Conservation (phyloP, 495 filamentous ascomycete species). For the Neurospora pannonica region DNA sequence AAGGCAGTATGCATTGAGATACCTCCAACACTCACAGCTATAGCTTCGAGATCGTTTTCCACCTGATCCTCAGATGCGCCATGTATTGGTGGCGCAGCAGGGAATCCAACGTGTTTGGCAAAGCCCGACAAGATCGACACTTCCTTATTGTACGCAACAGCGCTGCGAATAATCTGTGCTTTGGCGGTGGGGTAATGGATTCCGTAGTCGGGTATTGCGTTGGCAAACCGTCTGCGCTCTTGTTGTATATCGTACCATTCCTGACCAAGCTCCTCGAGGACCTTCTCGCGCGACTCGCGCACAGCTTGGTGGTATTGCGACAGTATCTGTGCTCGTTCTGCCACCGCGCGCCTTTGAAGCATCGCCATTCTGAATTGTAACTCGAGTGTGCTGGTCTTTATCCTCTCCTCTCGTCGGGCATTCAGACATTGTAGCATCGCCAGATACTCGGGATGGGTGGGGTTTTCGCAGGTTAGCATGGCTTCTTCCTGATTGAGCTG, state of each 20-base stretch:
- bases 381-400: slow-evolving; percentile 62
- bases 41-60: slow-evolving; percentile 79
- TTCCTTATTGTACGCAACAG: slow-evolving; percentile 84
- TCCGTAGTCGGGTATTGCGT: slow-evolving; percentile 68
- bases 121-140: slow-evolving; percentile 84
- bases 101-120: slow-evolving; percentile 90
- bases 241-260: slow-evolving; percentile 87
- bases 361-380: slow-evolving; percentile 62
- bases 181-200: slow-evolving; percentile 63
- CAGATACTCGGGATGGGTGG: slow-evolving; percentile 80
- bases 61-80: slow-evolving; percentile 62
- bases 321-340: slow-evolving; percentile 71
- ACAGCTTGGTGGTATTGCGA: slow-evolving; percentile 78
- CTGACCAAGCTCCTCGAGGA: slow-evolving; percentile 70
- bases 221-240: slow-evolving; percentile 75
- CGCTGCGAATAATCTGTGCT: slow-evolving; percentile 64
- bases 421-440: slow-evolving; percentile 78
- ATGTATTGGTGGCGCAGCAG: slow-evolving; percentile 76
- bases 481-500: slow-evolving; percentile 75
- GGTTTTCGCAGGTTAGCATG: slow-evolving; percentile 63
- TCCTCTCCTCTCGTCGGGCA: slow-evolving; percentile 67
- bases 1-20: not conserved
- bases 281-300: slow-evolving; percentile 68
- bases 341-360: slow-evolving; percentile 61
- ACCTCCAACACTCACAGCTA: slow-evolving; percentile 58